A percentile compares a stretch with the other conserved stretches of the same genome.
Conservation (phyloP, 805 yeast genomes). For the Ogataea glucozyma region DNA sequence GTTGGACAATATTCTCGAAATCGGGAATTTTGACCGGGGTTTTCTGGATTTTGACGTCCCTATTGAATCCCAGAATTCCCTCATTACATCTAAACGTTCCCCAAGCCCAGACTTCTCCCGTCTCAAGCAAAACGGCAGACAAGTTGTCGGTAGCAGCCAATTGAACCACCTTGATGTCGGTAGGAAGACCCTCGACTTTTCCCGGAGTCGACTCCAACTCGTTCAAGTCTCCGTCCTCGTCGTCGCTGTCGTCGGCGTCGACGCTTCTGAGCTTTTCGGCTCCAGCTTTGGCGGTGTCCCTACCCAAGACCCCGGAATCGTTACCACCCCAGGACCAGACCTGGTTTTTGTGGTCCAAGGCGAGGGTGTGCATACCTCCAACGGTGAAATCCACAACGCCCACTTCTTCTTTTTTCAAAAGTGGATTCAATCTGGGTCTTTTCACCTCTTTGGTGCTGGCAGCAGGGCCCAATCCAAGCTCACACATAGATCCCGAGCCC, state of each 20-base stretch:
- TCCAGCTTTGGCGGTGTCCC: constrained; percentile 67
- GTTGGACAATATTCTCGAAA: constrained; percentile 69
- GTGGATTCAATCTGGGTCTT: constrained; percentile 90
- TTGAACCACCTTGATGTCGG: constrained; percentile 62
- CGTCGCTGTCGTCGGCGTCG: constrained; percentile 55
- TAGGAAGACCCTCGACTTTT: constrained; percentile 65
- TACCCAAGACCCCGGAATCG: constrained; percentile 88
- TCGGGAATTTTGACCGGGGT: constrained; percentile 64
- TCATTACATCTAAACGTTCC: constrained; percentile 95
- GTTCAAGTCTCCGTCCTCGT: constrained; percentile 83
- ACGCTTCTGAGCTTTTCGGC: constrained; percentile 67
- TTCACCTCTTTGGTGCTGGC: constrained; percentile 91
- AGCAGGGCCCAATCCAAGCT: constrained; percentile 94
- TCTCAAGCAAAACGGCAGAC: constrained; percentile 74
- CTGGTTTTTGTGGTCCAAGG: constrained; percentile 69
- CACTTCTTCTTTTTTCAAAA: constrained; percentile 57
- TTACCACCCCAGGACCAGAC: constrained; percentile 99
- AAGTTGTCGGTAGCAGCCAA: constrained; percentile 91
- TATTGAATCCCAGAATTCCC: constrained; percentile 83
- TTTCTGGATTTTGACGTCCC: constrained; percentile 60
- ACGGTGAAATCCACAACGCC: constrained; percentile 85
- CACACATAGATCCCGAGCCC: constrained; percentile 98
- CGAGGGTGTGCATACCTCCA: constrained; percentile 95
- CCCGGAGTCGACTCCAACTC: constrained; percentile 89
- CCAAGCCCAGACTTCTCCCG: constrained; percentile 95